Evolutionary conservation across 2,329 filamentous ascomycete species (phyloP), one percentile per base, ranked within the genome.

Genomic region (Penicillium rolfsii): DNA sequence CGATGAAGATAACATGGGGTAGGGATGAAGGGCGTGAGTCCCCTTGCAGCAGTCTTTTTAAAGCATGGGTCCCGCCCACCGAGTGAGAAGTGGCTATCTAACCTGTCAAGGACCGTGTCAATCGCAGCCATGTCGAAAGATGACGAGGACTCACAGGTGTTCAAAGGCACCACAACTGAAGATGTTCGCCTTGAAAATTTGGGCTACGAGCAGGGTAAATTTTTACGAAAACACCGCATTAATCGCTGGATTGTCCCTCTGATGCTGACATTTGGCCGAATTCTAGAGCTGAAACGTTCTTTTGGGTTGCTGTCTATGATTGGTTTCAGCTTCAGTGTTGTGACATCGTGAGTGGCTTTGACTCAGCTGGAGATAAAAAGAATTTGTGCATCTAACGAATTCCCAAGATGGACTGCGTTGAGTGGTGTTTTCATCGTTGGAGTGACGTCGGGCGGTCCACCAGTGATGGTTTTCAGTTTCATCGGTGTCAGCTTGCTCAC

Each of bases 391-490:
- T 14, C 56, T 64, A 36, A 66, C 19, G 16, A 26, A 11, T 4
- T 9, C 30, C 12, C 2, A 45, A 80, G 79, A 68, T 87, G 84
- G 84, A 84, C 82, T 35, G 84, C 84, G 4, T 72, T 87, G 2
- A 81, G 80, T 49, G 84, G 84, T 38, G 82, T 85, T 0, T 78
- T 87, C 45, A 83, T 84, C 55, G 80, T 85, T 35, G 85, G 84
- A 5, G 81, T 85, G 11, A 80, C 80, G 59, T 80, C 82, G 38
- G 84, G 84, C 14, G 84, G 84, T 1, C 83, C 84, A 3, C 83
- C 84, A 0, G 83, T 86, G 45, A 86, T 87, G 82, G 78, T 87
- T 6, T 87, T 82, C 74, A 81, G 81, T 45, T 87, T 83, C 80
- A 70, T 86, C 24, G 83, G 79, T 4, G 81, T 86, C 26, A 83